Base-by-base conservation (phyloP, 306 rosid genomes). In the Sechiopsis laciniata region DNA sequence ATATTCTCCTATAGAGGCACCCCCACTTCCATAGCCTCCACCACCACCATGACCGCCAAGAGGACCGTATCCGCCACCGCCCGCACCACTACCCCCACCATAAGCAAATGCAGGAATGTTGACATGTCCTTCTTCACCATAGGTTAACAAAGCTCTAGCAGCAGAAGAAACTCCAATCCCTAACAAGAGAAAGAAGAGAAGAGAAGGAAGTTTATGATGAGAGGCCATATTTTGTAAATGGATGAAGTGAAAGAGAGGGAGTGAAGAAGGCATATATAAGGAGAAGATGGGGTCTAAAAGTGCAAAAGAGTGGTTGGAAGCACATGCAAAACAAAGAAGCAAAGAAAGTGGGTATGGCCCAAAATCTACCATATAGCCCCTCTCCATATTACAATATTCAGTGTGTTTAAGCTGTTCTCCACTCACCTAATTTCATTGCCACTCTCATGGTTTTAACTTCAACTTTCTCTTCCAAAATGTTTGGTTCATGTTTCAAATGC, bases 161-260 rank as follows among this genome's bases (percentile, higher is more conserved):
- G 73, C 58, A 50, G 21, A 69, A 21, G 58, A 69, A 69, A 69
- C 57, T 4, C 73, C 73, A 46, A 69, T 7, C 1, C 58, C 73
- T 14, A 48, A 22, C 1, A 69, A 48, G 17, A 69, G 42, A 69
- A 69, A 69, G 19, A 69, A 69, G 6, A 69, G 0, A 69, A 69
- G n/a, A 50, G 73, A 69, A 50, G 35, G 8, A 22, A 69, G 22
- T 3, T 69, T 50, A 4, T 69, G 40, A 11, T 37, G 14, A 19
- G 73, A 69, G 22, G 57, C 42, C 57, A 69, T 55, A 50, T 46
- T 46, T 69, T 13, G 40, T 21, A 6, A 24, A 13, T 12, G 42
- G 40, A 13, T 68, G 73, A 69, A 69, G 37, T 42, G 48, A 42
- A 42, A 42, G 10, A 42, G 48, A 48, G 56, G 35, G 56, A 20